phyloP scores from a whole-genome alignment of 208 protist genomes.

The Trypanosoma caninum region DNA sequence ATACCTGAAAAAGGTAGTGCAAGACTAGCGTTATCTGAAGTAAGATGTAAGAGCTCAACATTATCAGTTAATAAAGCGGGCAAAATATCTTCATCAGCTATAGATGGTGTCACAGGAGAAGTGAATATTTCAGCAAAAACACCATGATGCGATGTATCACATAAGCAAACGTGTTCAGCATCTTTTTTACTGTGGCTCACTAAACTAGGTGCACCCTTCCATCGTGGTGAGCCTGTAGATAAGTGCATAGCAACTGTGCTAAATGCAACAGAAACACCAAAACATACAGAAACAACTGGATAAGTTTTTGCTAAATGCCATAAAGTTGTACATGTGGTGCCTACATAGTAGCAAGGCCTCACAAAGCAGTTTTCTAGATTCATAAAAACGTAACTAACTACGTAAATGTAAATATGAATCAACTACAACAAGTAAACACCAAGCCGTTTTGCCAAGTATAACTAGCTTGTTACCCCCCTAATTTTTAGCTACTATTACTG shows the following conservation, averaged over 20 bases:
- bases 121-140: not conserved
- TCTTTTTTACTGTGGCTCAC: not conserved
- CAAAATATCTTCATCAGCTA: too few relatives aligned
- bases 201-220: constrained; percentile 17
- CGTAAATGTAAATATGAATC: too few relatives aligned
- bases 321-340: not conserved
- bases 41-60: too few relatives aligned
- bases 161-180: not conserved
- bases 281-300: not conserved
- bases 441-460: too few relatives aligned
- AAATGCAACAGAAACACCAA: constrained; percentile 1
- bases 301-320: not conserved
- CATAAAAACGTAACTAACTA: too few relatives aligned
- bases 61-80: too few relatives aligned
- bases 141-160: not conserved
- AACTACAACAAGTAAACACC: too few relatives aligned
- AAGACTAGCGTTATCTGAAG: too few relatives aligned
- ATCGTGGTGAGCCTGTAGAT: constrained; percentile 22
- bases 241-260: constrained; percentile 7
- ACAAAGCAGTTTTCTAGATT: too few relatives aligned
- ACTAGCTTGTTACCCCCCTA: too few relatives aligned
- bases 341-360: not conserved
- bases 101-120: not conserved
- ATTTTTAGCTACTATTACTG: not conserved
- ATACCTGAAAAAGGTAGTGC: not conserved